Conservation (phyloP, 768 basidiomycete genomes). For the Cyathus striatus region DNA sequence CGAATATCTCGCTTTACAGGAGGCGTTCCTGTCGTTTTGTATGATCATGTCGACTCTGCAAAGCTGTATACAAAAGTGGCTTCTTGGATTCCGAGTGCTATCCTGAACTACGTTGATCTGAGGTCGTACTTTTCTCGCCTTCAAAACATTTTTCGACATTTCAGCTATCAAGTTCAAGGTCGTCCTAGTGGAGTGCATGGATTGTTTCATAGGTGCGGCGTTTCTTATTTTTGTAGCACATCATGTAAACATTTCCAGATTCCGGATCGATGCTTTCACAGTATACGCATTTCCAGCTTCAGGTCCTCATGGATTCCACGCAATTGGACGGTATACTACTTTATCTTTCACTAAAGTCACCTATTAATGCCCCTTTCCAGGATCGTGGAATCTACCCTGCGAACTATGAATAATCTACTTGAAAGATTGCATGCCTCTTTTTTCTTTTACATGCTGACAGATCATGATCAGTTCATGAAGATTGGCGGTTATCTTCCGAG, state of each 20-base stretch:
- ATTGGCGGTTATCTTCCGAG: constrained; percentile 91
- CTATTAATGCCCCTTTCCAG: constrained; percentile 27
- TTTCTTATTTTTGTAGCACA: constrained; percentile 1
- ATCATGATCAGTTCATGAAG: constrained; percentile 66
- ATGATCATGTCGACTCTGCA: constrained; percentile 63
- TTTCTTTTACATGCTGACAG: constrained; percentile 87
- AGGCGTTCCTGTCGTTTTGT: constrained; percentile 73
- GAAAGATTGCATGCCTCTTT: constrained; percentile 97
- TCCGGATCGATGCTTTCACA: constrained; percentile 92
- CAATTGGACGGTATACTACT: constrained; percentile 68
- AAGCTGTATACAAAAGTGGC: constrained; percentile 24
- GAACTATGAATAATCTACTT: constrained; percentile 89
- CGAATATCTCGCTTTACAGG: constrained; percentile 68
- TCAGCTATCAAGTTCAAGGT: constrained; percentile 74
- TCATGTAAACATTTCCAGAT: constrained; percentile 40
- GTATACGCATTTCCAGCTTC: constrained; percentile 81
- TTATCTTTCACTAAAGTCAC: neutral
- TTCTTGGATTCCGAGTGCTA: constrained; percentile 39
- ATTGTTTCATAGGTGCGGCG: constrained; percentile 72
- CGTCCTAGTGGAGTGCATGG: constrained; percentile 85
- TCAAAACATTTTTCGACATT: constrained; percentile 64
- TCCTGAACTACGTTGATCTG: constrained; percentile 38
- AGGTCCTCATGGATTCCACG: constrained; percentile 94
- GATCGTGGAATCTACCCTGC: constrained; percentile 79
- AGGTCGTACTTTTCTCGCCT: constrained; percentile 53